Conservation (phyloP, 495 filamentous ascomycete genomes). For the Podospora bellae-mahoneyi region DNA sequence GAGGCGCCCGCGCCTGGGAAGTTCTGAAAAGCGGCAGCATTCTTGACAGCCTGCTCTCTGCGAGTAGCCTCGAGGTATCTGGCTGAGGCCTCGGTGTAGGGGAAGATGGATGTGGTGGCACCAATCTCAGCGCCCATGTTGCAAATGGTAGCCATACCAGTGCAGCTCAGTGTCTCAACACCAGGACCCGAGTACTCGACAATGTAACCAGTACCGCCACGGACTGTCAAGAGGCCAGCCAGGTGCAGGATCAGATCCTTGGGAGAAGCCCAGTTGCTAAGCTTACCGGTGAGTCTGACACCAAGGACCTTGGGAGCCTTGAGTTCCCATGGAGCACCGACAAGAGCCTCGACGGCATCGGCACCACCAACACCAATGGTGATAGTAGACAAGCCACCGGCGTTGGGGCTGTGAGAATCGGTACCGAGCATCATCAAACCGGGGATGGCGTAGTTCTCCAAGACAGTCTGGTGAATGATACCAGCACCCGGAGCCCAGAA, state of each 20-base stretch:
- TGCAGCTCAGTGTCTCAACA: constrained; percentile 82
- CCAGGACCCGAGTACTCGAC: constrained; percentile 90
- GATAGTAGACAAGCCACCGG: constrained; percentile 86
- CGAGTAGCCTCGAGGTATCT: constrained; percentile 81
- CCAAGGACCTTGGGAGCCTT: constrained; percentile 90
- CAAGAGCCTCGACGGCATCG: constrained; percentile 94
- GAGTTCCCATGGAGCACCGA: constrained; percentile 94
- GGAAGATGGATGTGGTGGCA: constrained; percentile 92
- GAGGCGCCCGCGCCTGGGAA: constrained; percentile 36
- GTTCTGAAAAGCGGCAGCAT: constrained; percentile 53
- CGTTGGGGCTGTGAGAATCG: constrained; percentile 97
- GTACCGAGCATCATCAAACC: constrained; percentile 99
- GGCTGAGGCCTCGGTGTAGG: constrained; percentile 46
- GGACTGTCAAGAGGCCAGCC: constrained; percentile 85
- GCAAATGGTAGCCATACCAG: constrained; percentile 87
- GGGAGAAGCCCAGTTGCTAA: constrained; percentile 86
- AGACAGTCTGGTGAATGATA: constrained; percentile 96
- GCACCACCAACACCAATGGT: constrained; percentile 97
- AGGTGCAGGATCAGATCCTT: constrained; percentile 93
- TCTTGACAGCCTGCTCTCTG: constrained; percentile 65
- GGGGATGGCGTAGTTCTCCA: constrained; percentile 97
- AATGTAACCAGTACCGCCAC: constrained; percentile 90
- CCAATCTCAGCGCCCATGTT: constrained; percentile 92
- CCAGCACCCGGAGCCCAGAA: constrained; percentile 99
- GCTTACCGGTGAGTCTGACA: constrained; percentile 76